Evolutionary conservation across 768 basidiomycete species (phyloP).

Genomic region (Leucocoprinus sp.): DNA sequence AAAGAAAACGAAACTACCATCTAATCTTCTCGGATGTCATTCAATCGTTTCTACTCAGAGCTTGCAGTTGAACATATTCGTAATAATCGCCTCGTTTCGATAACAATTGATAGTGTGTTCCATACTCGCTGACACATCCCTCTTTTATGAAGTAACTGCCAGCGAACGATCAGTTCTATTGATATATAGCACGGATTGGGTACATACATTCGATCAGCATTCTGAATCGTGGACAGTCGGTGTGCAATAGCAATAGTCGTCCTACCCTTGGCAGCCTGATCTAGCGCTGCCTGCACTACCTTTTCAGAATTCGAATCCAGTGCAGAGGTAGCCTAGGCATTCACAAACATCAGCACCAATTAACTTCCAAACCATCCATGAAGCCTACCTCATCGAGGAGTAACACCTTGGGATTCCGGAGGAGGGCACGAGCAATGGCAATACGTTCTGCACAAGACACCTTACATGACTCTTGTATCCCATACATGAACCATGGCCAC

Average conservation of each 20-base stretch:
- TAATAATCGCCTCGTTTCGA: conserved; percentile 50
- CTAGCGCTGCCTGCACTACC: conserved; percentile 83
- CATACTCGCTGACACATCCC: conserved; percentile 65
- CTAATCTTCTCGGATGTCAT: no score
- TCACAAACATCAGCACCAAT: not conserved
- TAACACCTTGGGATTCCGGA: conserved; percentile 74
- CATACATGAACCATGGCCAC: conserved; percentile 13
- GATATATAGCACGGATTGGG: not conserved
- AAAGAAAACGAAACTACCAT: conserved; percentile 13
- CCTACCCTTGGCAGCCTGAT: conserved; percentile 76
- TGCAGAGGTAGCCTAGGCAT: conserved; percentile 58
- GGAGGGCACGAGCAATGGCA: conserved; percentile 75
- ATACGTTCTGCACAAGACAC: conserved; percentile 40
- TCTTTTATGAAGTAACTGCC: conserved; percentile 72
- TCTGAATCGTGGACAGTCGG: conserved; percentile 77
- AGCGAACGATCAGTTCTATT: no score
- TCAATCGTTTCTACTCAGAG: no score
- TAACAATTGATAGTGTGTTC: conserved; percentile 72
- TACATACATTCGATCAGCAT: conserved; percentile 68
- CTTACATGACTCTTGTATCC: not conserved
- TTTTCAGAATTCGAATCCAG: conserved; percentile 79
- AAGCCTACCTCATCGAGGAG: conserved; percentile 50
- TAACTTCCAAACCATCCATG: not conserved
- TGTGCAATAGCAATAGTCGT: conserved; percentile 90
- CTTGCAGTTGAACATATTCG: conserved; percentile 73